Evolutionary conservation across 768 basidiomycete species (phyloP).

Genomic region (Pisolithus albus): DNA sequence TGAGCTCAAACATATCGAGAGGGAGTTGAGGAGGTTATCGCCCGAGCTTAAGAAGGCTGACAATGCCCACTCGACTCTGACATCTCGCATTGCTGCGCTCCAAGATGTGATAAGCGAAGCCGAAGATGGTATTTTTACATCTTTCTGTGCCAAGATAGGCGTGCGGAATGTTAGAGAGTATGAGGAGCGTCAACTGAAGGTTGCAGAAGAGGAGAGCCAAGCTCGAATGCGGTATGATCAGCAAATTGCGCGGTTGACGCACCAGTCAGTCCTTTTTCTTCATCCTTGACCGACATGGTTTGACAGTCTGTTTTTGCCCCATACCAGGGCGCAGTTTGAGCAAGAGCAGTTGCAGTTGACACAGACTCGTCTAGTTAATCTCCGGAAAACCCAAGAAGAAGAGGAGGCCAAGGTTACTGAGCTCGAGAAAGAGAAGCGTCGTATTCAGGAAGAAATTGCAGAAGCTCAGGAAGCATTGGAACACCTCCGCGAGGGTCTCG

Average conservation of each 20-base stretch:
- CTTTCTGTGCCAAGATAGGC: conserved; percentile 75
- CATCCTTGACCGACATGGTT: not conserved
- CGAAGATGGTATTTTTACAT: conserved; percentile 71
- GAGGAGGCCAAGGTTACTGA: conserved; percentile 50
- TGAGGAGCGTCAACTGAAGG: conserved; percentile 84
- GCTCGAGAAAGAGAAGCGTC: conserved; percentile 47
- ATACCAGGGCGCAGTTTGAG: conserved; percentile 72
- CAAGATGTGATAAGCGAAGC: conserved; percentile 58
- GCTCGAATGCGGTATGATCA: conserved; percentile 77
- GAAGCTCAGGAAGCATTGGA: conserved; percentile 49
- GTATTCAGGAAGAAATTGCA: conserved; percentile 53
- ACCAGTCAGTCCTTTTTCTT: conserved; percentile 54
- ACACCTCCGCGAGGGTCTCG: conserved; percentile 55
- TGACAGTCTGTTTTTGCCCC: conserved; percentile 2
- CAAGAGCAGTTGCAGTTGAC: conserved; percentile 61
- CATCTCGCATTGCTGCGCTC: conserved; percentile 49
- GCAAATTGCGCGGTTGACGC: conserved; percentile 77
- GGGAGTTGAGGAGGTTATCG: conserved; percentile 55
- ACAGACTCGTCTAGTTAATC: conserved; percentile 52
- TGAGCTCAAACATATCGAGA: conserved; percentile 76
- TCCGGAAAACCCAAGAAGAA: conserved; percentile 44
- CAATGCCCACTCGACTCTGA: conserved; percentile 43
- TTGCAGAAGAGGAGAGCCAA: conserved; percentile 83
- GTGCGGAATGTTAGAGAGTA: conserved; percentile 85
- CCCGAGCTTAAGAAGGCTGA: conserved; percentile 73